Conservation (phyloP, 495 filamentous ascomycete species). For the Penicillium herquei region DNA sequence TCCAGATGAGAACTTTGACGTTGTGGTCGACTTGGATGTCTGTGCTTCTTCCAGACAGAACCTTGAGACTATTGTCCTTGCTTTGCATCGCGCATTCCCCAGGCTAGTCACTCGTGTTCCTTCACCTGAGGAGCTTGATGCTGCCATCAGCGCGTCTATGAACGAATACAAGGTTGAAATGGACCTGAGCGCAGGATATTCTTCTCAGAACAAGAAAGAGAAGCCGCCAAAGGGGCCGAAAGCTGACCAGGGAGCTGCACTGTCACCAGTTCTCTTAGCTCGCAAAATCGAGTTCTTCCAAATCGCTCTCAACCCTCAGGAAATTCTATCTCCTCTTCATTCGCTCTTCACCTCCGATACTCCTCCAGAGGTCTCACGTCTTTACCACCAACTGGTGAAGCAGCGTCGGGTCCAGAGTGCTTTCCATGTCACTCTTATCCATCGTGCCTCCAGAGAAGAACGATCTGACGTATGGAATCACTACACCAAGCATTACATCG, state of each 20-base stretch:
- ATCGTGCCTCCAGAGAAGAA: slow-evolving; percentile 60
- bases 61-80: slow-evolving; percentile 72
- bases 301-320: slow-evolving; percentile 58
- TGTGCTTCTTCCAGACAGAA: slow-evolving; percentile 75
- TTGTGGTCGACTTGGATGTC: slow-evolving; percentile 82
- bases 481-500: slow-evolving; percentile 53
- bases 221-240: slow-evolving; percentile 27
- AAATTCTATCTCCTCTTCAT: slow-evolving; percentile 61
- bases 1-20: slow-evolving; percentile 78
- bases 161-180: slow-evolving; percentile 74
- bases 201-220: slow-evolving; percentile 40
- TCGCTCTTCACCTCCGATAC: slow-evolving; percentile 56
- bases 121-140: slow-evolving; percentile 69
- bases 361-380: slow-evolving; percentile 47
- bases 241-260: neutral
- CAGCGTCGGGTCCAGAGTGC: slow-evolving; percentile 70
- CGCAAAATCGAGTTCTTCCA: slow-evolving; percentile 81
- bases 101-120: slow-evolving; percentile 72
- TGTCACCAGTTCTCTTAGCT: slow-evolving; percentile 25
- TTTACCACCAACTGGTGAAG: slow-evolving; percentile 75
- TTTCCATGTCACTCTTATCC: slow-evolving; percentile 96
- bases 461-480: slow-evolving; percentile 68
- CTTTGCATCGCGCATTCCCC: slow-evolving; percentile 70
- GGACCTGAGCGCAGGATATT: slow-evolving; percentile 57
- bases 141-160: slow-evolving; percentile 72